Evolutionary conservation across 2,329 filamentous ascomycete genomes (phyloP), one percentile per base, ranked within the genome.

Genomic region (Trichoderma sp.): DNA sequence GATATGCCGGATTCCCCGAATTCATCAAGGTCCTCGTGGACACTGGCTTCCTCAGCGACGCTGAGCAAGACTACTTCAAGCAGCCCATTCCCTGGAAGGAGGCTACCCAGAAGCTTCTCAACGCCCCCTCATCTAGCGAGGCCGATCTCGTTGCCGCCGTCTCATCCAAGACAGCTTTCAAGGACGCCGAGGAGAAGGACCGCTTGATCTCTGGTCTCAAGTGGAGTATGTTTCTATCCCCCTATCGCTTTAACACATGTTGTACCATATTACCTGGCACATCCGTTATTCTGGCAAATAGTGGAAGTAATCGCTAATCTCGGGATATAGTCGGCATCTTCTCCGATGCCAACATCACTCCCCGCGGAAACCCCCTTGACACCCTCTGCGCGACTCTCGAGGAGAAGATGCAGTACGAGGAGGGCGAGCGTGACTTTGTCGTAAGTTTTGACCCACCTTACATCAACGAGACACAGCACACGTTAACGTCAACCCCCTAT

Each of bases 381-480:
- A 95, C 93, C n/a, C 89, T 97, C 51, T 97, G 94, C 84, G 93
- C 93, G 36, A 92, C 90, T 3, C 88, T 97, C 34, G 94, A 97
- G 86, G 84, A 93, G 86, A 97, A 97, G 90, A 97, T 97, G 93
- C 89, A 93, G 82, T 97, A 91, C 82, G 92, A 89, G 79, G 86
- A 92, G 77, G 91, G 88, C 73, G 94, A 97, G 89, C 91, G 94
- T 73, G 94, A 97, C 82, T 85, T 97, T 75, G 92, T 96, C 26
- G 61, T 64, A 64, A 63, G 60, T 63, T 24, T 24, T 61, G 6
- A 9, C 26, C 26, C 26, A 3, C 57, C 7, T 32, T 15, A 14
- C 11, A 14, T 14, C 11, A 1, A 24, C 30, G 21, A 11, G 7
- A 36, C 2, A 36, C 28, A 32, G 18, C 28, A 12, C 4, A 4